Percentiles rank a stretch among this genome's conserved stretches.
Evolutionary conservation across 2,329 filamentous ascomycete genomes (phyloP).

Genomic region (Penicillium sp.): DNA sequence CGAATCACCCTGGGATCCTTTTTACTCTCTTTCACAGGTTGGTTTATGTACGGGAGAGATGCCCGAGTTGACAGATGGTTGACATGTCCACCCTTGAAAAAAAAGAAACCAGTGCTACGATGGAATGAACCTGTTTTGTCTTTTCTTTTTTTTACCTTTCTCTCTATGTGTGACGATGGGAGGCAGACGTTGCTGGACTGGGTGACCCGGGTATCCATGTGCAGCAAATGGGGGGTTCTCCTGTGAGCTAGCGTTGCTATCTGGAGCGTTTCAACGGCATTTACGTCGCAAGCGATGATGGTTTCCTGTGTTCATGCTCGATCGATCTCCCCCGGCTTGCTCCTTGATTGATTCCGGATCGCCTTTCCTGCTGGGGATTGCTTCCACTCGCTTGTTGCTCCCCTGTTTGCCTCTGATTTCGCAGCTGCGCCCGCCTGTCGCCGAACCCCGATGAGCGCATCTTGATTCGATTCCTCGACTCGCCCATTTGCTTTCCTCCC

Average conservation of each 20-base stretch:
- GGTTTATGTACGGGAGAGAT: constrained; percentile 2
- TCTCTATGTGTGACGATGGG: constrained; percentile 1
- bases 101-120: constrained; percentile 27
- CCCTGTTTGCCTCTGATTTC: constrained; percentile 17
- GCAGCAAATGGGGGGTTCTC: constrained; percentile 10
- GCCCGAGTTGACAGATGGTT: constrained; percentile 5
- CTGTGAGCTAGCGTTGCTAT: constrained; percentile 20
- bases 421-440: constrained; percentile 13
- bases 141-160: constrained; percentile 14
- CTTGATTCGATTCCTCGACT: constrained; percentile 4
- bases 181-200: constrained; percentile 14
- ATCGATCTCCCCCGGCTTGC: constrained; percentile 5
- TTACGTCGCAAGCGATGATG: constrained; percentile 4
- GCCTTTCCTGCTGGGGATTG: constrained; percentile 2
- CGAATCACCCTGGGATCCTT: constrained; percentile 5
- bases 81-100: constrained; percentile 8
- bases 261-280: constrained; percentile 13
- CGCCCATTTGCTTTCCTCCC: constrained; percentile 2
- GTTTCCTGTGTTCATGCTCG: constrained; percentile 1
- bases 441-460: constrained; percentile 5
- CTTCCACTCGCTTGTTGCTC: no score
- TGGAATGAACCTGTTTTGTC: constrained; percentile 29
- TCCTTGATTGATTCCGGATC: constrained; percentile 2
- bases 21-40: constrained; percentile 17
- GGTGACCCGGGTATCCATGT: constrained; percentile 16